Conservation (phyloP, 371 early-diverging fungal genomes). For the Mucor irregularis region DNA sequence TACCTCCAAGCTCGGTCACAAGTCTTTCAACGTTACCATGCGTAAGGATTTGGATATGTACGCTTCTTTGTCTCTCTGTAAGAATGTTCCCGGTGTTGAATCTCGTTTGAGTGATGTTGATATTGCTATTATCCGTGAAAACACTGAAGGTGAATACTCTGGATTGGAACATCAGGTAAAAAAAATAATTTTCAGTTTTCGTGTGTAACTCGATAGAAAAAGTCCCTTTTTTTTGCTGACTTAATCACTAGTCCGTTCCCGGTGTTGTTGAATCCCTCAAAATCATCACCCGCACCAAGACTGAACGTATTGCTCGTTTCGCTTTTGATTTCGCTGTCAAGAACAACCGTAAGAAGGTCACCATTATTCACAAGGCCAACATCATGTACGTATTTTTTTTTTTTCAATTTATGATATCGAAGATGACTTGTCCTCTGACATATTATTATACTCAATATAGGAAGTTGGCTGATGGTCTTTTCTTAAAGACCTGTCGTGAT, state of each 20-base stretch:
- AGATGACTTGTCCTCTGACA: neutral
- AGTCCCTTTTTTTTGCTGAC: neutral
- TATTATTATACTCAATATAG: constrained; percentile 27
- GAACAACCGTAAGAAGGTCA: constrained; percentile 95
- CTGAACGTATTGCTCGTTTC: constrained; percentile 96
- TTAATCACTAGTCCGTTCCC: constrained; percentile 71
- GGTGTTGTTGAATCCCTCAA: constrained; percentile 98
- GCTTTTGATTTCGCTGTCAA: constrained; percentile 97
- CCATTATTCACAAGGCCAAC: constrained; percentile 99
- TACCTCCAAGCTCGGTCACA: constrained; percentile 80
- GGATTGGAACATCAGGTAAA: constrained; percentile 90
- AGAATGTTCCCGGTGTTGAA: constrained; percentile 80
- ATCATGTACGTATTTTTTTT: constrained; percentile 77
- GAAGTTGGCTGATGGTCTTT: constrained; percentile 97
- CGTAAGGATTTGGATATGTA: constrained; percentile 97
- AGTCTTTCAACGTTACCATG: constrained; percentile 93
- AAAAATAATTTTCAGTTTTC: no score
- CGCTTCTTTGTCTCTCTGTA: constrained; percentile 86
- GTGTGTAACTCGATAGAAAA: neutral
- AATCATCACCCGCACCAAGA: constrained; percentile 92
- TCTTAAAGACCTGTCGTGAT: constrained; percentile 91
- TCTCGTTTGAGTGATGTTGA: constrained; percentile 91
- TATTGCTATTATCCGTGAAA: constrained; percentile 97
- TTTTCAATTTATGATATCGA: neutral
- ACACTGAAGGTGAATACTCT: constrained; percentile 98